These are phyloP conservation scores for Torrubiella hemipterigena DNA, from an alignment of 2,329 filamentous ascomycete species.

Conservation along the genomic window DNA sequence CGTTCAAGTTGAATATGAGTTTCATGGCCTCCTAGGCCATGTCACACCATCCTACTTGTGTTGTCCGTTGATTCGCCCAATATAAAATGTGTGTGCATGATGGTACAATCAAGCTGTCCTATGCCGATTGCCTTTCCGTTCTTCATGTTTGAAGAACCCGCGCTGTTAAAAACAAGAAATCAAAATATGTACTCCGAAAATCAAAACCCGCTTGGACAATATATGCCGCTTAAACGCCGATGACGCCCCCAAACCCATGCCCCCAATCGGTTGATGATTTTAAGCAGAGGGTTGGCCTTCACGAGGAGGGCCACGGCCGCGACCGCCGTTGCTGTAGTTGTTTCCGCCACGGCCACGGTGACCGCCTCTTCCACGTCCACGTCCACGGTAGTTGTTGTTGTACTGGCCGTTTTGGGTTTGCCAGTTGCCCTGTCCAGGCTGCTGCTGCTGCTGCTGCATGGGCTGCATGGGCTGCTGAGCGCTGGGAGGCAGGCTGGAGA, in stretches of 20 bases:
- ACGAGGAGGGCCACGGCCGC: constrained; percentile 23
- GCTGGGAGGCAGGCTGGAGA: constrained; percentile 34
- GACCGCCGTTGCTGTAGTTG: constrained; percentile 16
- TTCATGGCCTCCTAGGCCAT: no score
- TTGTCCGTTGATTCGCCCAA: no score
- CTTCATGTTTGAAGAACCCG: no score
- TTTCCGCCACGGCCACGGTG: constrained; percentile 20
- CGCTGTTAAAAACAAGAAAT: constrained; percentile 17
- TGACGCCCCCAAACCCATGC: constrained; percentile 13
- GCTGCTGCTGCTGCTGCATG: constrained; percentile 15
- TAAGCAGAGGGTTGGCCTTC: constrained; percentile 21
- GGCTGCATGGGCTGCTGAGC: constrained; percentile 14
- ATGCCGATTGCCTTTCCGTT: no score
- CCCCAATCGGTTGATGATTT: constrained; percentile 13
- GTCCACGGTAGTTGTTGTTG: constrained; percentile 23
- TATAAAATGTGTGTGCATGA: no score
- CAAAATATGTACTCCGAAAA: constrained; percentile 12
- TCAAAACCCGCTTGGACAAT: constrained; percentile 9
- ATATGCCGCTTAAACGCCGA: constrained; percentile 10
- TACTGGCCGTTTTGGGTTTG: constrained; percentile 26
- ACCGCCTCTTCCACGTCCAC: constrained; percentile 23
- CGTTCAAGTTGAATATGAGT: no score
- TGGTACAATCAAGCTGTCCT: no score
- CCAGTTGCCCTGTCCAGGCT: constrained; percentile 25
- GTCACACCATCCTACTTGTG: no score